Base-by-base conservation (phyloP, 352 stramenopile genomes). In the Phytophthora meadii region DNA sequence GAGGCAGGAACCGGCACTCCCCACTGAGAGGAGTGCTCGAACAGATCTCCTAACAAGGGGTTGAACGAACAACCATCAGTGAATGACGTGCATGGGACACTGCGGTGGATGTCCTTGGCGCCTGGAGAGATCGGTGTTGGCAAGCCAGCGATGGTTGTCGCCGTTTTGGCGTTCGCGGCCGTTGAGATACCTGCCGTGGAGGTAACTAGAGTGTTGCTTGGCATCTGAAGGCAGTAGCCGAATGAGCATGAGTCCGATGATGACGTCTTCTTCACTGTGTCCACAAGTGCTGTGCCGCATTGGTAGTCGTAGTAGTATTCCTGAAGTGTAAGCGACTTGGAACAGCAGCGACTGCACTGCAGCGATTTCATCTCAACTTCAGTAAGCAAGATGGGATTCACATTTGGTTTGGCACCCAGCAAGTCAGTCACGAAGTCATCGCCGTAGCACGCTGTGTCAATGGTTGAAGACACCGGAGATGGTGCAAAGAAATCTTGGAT, bases 291-390 rank as follows among this genome's bases (percentile, higher is more conserved):
- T 3, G 40, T 55, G 10, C 59, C 54, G 15, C 65, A 74, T 12
- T 61, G 54, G 54, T 62, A 74, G n/a, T 69, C 59, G 25, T 74
- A 70, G 8, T 65, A 69, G 22, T 62, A 57, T 12, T 70, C 60
- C 12, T 58, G 24, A 1, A 73, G 65, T 10, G 46, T 70, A 4
- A 24, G 36, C 2, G 40, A 47, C 53, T 74, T 70, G 4, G 42
- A 56, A 28, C 65, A 74, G 41, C 65, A 74, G 1, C 65, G 60
- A 7, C 47, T 70, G 48, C 65, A 74, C 42, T 50, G 34, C 10
- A 74, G 19, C 1, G 14, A 34, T 8, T 54, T 44, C 24, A 70
- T n/a, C 10, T 59, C 48, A 12, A 40, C 4, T 2, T 30, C n/a
- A 25, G 46, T 10, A 1, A 49, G 17, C 40, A 24, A 19, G 32